A percentile compares a stretch with the other conserved stretches of the same genome.
These are phyloP conservation scores for Diversispora epigaea DNA, from an alignment of 192 early-diverging fungal genomes.

Conservation along the genomic window DNA sequence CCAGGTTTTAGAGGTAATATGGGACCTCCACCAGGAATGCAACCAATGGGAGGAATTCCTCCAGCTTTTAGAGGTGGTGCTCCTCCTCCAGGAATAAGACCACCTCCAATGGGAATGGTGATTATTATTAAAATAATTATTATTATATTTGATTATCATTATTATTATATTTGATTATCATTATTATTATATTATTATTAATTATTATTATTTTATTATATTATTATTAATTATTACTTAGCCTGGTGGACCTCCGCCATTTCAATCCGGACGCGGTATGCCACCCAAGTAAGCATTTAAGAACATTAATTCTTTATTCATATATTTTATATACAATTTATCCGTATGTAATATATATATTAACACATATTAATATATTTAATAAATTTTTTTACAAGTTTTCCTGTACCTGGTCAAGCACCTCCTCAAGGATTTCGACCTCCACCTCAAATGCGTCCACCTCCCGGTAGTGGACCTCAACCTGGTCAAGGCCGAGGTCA, in stretches of 20 bases:
- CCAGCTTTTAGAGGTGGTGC: constrained; percentile 46
- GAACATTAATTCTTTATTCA: background rate
- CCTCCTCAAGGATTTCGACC: constrained; percentile 44
- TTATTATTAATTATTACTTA: background rate
- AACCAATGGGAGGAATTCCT: constrained; percentile 52
- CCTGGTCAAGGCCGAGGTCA: constrained; percentile 26
- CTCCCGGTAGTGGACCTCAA: constrained; percentile 22
- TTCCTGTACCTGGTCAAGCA: constrained; percentile 41
- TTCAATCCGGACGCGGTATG: constrained; percentile 11
- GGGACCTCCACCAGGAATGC: constrained; percentile 62
- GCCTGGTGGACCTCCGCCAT: constrained; percentile 29
- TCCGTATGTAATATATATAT: constrained; percentile 7
- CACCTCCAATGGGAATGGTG: constrained; percentile 38
- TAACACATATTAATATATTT: too few relatives aligned
- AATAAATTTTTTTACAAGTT: background rate
- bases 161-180: background rate
- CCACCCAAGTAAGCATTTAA: constrained; percentile 9
- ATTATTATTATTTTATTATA: too few relatives aligned
- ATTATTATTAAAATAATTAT: background rate
- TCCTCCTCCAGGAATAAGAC: constrained; percentile 64
- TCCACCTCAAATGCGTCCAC: constrained; percentile 35
- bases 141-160: background rate
- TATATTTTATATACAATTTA: background rate
- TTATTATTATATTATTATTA: background rate
- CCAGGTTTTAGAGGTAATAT: constrained; percentile 56